A percentile compares a stretch with the other conserved stretches of the same genome.
phyloP scores from a whole-genome alignment of 192 early-diverging fungal species.

The Podila epigama region DNA sequence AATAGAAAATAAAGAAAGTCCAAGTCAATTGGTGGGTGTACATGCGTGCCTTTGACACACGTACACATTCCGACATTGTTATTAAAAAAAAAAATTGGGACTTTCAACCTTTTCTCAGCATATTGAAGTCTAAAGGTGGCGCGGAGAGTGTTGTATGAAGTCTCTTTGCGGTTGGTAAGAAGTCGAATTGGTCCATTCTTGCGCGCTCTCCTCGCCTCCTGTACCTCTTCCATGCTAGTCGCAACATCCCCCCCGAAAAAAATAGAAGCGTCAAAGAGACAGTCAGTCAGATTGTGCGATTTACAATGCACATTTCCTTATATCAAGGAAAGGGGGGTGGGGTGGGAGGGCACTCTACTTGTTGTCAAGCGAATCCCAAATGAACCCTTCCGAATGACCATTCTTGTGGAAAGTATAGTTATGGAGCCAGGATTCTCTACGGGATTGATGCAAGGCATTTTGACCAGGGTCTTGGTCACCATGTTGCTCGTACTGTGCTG shows the following conservation, averaged over 20 bases:
- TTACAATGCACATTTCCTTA: background rate
- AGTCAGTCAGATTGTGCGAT: background rate
- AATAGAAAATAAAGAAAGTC: background rate
- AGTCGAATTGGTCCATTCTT: slow-evolving; percentile 25
- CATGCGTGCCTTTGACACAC: background rate
- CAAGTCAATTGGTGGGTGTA: background rate
- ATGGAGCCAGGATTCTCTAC: slow-evolving; percentile 27
- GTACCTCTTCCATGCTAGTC: slow-evolving; percentile 37
- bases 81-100: background rate
- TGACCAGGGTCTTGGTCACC: background rate
- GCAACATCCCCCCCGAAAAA: background rate
- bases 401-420: background rate
- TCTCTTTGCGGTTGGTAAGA: slow-evolving; percentile 29
- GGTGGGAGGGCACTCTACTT: too few relatives aligned
- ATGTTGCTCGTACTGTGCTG: too few relatives aligned
- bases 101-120: slow-evolving; percentile 28
- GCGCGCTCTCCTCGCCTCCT: slow-evolving; percentile 16
- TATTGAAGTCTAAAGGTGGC: slow-evolving; percentile 29
- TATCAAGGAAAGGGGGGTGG: too few relatives aligned
- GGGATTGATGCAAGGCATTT: background rate
- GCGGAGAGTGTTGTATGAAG: slow-evolving; percentile 33
- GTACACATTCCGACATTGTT: too few relatives aligned
- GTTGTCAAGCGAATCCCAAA: slow-evolving; percentile 43
- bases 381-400: slow-evolving; percentile 26
- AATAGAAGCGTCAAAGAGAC: background rate